These are phyloP conservation scores for Solanum pinnatisectum DNA, from an alignment of 257 asterid genomes.

Conservation along the genomic window DNA sequence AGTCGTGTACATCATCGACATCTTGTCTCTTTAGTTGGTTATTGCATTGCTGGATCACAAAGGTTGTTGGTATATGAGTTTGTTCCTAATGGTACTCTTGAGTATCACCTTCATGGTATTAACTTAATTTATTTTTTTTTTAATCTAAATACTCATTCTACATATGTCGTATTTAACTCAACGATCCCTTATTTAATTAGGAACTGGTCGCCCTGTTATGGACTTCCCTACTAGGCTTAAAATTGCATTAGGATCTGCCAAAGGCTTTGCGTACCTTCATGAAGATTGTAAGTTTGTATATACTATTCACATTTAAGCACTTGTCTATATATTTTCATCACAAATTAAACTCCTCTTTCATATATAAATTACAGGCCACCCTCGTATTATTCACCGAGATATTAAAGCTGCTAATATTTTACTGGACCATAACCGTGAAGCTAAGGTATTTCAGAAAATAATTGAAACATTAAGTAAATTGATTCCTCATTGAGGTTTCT, in stretches of 20 bases:
- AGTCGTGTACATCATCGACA: constrained; percentile 62
- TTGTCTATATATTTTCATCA: not conserved
- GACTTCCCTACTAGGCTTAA: constrained; percentile 58
- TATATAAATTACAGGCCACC: constrained; percentile 49
- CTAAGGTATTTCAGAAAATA: constrained; percentile 41
- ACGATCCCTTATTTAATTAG: not conserved
- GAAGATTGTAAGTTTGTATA: constrained; percentile 57
- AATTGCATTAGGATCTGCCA: constrained; percentile 84
- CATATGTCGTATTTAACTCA: not conserved
- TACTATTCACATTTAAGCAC: too few relatives aligned
- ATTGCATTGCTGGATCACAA: constrained; percentile 44
- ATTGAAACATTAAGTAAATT: not conserved
- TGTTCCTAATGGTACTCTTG: constrained; percentile 42
- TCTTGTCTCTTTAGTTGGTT: constrained; percentile 52
- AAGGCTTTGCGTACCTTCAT: constrained; percentile 86
- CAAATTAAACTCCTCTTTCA: not conserved
- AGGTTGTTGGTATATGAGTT: constrained; percentile 56
- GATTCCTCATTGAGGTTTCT: not conserved
- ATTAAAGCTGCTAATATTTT: constrained; percentile 82
- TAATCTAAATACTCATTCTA: not conserved
- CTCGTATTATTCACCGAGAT: constrained; percentile 89
- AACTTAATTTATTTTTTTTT: not conserved
- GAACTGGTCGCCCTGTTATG: constrained; percentile 43
- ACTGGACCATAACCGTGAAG: constrained; percentile 55
- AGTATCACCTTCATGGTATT: constrained; percentile 48